These are phyloP conservation scores for Ceratocystis alfenasii DNA, from an alignment of 2,329 filamentous ascomycete genomes.

Conservation along the genomic window DNA sequence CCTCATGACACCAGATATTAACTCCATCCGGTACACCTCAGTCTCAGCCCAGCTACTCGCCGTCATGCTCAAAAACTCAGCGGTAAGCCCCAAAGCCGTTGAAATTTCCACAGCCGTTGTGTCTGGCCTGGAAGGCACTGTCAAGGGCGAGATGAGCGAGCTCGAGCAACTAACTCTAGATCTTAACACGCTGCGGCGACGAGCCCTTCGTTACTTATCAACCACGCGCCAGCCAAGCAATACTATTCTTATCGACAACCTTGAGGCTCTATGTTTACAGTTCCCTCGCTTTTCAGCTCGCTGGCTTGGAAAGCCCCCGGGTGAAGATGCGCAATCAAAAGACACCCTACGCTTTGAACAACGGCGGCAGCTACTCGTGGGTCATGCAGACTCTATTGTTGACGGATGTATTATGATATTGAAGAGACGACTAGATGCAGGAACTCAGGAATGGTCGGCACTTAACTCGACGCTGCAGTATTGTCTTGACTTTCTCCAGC, in stretches of 20 bases:
- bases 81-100: conserved; percentile 31
- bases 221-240: conserved; percentile 20
- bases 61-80: conserved; percentile 38
- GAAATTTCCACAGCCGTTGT: conserved; percentile 38
- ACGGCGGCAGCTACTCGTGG: conserved; percentile 41
- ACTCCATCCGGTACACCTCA: conserved; percentile 40
- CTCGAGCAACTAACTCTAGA: conserved; percentile 50
- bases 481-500: conserved; percentile 42
- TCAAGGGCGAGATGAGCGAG: conserved; percentile 47
- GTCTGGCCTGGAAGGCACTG: conserved; percentile 43
- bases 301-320: conserved; percentile 49
- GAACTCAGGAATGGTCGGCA: conserved; percentile 40
- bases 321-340: conserved; percentile 41
- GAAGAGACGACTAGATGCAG: conserved; percentile 41
- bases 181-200: conserved; percentile 44
- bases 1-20: conserved; percentile 31
- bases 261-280: conserved; percentile 46
- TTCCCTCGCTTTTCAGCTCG: conserved; percentile 49
- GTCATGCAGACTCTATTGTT: conserved; percentile 44
- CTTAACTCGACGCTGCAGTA: conserved; percentile 48
- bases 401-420: conserved; percentile 48
- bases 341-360: conserved; percentile 51
- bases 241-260: conserved; percentile 29
- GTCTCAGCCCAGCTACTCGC: conserved; percentile 44
- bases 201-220: conserved; percentile 38